Conservation (phyloP, 2,329 filamentous ascomycete species). For the Chaetomiaceae sp. region DNA sequence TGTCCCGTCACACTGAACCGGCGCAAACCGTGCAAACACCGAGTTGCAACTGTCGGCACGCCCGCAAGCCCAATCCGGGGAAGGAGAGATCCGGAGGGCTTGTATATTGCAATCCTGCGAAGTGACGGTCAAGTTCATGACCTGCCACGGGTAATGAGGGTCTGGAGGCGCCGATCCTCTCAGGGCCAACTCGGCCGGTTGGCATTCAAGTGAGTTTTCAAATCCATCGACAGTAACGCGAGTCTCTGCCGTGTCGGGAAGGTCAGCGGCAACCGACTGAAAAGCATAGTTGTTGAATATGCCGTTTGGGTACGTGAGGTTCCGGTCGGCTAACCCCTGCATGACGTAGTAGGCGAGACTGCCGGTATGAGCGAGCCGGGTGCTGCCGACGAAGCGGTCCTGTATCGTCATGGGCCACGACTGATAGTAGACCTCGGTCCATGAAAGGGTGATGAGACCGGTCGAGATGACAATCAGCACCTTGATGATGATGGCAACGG, state of each 20-base stretch:
- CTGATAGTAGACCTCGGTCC: background rate
- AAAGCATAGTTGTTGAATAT: background rate
- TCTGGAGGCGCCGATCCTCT: background rate
- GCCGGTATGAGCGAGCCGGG: background rate
- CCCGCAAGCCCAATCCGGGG: background rate
- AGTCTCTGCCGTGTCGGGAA: background rate
- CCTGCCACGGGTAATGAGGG: background rate
- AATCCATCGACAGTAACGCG: background rate
- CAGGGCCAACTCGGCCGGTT: background rate
- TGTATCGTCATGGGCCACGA: background rate
- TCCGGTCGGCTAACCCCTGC: background rate
- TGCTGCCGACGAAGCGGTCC: background rate
- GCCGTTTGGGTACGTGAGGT: background rate
- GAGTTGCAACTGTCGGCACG: background rate
- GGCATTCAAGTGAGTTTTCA: background rate
- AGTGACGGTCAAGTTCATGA: background rate
- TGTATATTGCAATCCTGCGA: background rate
- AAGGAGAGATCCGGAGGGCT: background rate
- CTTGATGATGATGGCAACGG: slow-evolving; percentile 4
- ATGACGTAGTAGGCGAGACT: background rate
- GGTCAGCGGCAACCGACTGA: background rate
- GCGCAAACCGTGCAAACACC: background rate
- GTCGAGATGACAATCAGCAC: slow-evolving; percentile 5
- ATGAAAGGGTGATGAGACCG: background rate
- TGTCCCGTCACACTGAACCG: background rate